Evolutionary conservation across 1,139 yeast species (phyloP).

Genomic region (Pneumocystis sp.): DNA sequence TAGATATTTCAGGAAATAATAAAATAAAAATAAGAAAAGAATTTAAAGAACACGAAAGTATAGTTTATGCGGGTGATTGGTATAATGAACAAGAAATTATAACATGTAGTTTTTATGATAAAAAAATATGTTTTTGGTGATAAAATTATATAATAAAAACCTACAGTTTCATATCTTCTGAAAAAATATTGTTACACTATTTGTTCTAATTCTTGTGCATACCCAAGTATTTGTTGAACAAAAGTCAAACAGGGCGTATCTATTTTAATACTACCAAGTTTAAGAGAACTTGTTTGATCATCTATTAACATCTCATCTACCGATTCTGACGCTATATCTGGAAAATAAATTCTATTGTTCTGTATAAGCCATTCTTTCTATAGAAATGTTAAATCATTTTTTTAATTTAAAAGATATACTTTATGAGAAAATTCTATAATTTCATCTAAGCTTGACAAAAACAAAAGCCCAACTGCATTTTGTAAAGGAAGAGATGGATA

Average conservation of each 20-base stretch:
- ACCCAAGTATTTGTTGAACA: slow-evolving; percentile 52
- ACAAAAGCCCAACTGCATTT: not conserved
- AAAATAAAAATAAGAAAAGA: not conserved
- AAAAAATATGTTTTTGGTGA: slow-evolving; percentile 8
- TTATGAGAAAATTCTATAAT: not conserved
- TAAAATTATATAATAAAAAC: not conserved
- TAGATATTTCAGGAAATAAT: slow-evolving; percentile 1
- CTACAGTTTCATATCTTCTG: not conserved
- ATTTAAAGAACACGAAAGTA: slow-evolving; percentile 5
- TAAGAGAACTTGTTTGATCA: not conserved
- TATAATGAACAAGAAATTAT: not conserved
- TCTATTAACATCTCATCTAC: not conserved
- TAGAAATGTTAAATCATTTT: not conserved
- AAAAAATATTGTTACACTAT: slow-evolving; percentile 36
- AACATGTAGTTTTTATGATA: slow-evolving; percentile 11
- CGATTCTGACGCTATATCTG: not conserved
- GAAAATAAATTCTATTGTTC: not conserved
- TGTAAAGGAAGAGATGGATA: slow-evolving; percentile 17
- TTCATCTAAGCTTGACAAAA: not conserved
- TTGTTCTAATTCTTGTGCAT: slow-evolving; percentile 78
- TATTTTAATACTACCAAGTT: not conserved
- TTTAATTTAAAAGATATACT: not conserved
- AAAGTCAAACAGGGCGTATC: slow-evolving; percentile 24
- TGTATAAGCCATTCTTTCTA: slow-evolving; percentile 1
- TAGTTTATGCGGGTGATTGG: slow-evolving; percentile 10